phyloP scores from a whole-genome alignment of 805 yeast genomes.

The Starmerella kuoi region DNA sequence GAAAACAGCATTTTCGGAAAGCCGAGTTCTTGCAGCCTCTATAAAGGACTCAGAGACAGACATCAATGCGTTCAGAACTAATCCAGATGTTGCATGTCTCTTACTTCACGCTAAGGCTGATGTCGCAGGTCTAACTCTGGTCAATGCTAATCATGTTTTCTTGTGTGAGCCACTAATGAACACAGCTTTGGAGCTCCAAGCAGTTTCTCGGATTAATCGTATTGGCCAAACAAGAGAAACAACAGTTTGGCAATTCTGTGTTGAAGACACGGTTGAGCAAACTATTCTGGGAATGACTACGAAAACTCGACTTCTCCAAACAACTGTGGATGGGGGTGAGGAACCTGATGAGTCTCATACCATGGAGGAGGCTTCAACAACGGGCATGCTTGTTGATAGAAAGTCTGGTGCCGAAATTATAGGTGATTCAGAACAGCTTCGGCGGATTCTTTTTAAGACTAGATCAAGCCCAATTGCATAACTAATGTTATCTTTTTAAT shows the following conservation, averaged over 20 bases:
- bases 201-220: slow-evolving; percentile 81
- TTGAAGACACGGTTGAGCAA: slow-evolving; percentile 78
- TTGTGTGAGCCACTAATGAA: slow-evolving; percentile 87
- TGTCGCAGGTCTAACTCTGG: slow-evolving; percentile 67
- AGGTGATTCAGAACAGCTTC: slow-evolving; percentile 5
- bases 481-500: no score
- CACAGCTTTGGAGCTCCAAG: slow-evolving; percentile 78
- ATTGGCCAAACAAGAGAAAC: slow-evolving; percentile 79
- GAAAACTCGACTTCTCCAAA: slow-evolving; percentile 38
- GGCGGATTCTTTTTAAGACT: neutral
- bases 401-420: slow-evolving; percentile 21
- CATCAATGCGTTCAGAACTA: slow-evolving; percentile 32
- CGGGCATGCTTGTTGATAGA: slow-evolving; percentile 16
- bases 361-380: slow-evolving; percentile 13
- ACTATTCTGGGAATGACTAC: slow-evolving; percentile 63
- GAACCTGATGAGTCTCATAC: slow-evolving; percentile 16
- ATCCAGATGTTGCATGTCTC: slow-evolving; percentile 63
- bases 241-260: slow-evolving; percentile 84
- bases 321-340: slow-evolving; percentile 20
- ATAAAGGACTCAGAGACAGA: slow-evolving; percentile 30
- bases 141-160: slow-evolving; percentile 86
- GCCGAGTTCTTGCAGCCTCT: slow-evolving; percentile 46
- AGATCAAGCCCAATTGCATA: no score
- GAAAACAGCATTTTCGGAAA: slow-evolving; percentile 49
- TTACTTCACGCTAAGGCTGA: slow-evolving; percentile 73